A percentile compares a stretch with the other conserved stretches of the same genome.
Conservation (phyloP, 1,284 basidiomycete genomes). For the Ganoderma boninense region DNA sequence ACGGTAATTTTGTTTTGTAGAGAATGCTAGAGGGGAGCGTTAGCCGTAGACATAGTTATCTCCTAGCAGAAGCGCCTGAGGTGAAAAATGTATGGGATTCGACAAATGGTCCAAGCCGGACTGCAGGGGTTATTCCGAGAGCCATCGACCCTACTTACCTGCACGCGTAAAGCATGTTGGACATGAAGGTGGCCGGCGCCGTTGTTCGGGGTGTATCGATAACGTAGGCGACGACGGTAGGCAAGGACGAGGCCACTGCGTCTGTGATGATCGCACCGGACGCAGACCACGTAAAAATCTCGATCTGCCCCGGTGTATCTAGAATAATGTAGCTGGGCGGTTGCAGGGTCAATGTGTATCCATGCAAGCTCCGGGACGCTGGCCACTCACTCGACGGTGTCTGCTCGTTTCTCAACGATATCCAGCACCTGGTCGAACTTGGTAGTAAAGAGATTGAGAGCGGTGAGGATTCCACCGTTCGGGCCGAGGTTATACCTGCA, state of each 20-base stretch:
- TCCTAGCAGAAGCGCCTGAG: neutral
- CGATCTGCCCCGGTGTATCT: conserved; percentile 99
- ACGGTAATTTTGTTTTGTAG: conserved; percentile 98
- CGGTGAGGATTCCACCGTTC: conserved; percentile 97
- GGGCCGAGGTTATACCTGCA: conserved; percentile 96
- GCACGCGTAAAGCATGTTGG: conserved; percentile 99
- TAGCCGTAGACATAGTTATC: neutral
- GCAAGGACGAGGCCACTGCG: conserved; percentile 93
- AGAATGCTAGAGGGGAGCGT: conserved; percentile 72
- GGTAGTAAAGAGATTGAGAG: conserved; percentile 97
- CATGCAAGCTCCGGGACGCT: neutral
- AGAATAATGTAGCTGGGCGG: conserved; percentile 85
- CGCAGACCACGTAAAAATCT: conserved; percentile 99
- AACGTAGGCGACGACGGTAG: conserved; percentile 95
- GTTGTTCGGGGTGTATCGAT: conserved; percentile 97
- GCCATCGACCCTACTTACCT: conserved; percentile 59
- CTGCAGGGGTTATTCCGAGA: neutral
- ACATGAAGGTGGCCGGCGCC: conserved; percentile 99
- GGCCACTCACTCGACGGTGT: conserved; percentile 81
- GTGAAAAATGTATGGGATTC: neutral
- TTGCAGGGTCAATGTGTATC: neutral
- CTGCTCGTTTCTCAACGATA: conserved; percentile 91
- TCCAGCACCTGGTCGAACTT: conserved; percentile 98
- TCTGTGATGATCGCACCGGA: conserved; percentile 99
- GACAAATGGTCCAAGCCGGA: neutral